Conservation (phyloP, 345 rosid genomes). For the Cardamine resedifolia region DNA sequence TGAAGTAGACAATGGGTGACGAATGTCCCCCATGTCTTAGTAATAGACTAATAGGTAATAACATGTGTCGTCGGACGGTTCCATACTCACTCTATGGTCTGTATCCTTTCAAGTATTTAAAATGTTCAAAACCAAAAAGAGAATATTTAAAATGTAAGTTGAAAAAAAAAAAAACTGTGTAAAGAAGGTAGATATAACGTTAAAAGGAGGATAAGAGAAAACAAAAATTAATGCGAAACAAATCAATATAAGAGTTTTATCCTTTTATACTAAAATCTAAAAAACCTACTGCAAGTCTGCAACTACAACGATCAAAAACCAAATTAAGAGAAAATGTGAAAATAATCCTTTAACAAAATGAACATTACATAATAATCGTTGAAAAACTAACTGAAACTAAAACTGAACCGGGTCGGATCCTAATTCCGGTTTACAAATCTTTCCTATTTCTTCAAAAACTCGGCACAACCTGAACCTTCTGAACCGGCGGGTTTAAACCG, state of each 20-base stretch:
- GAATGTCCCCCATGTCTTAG: background rate
- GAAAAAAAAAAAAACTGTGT: background rate
- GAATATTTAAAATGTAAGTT: background rate
- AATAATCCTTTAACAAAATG: background rate
- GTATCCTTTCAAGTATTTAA: background rate
- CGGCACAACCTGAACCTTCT: constrained; percentile 33
- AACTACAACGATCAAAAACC: background rate
- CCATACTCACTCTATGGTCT: background rate
- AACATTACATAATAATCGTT: background rate
- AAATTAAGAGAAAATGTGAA: background rate
- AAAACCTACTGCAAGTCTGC: background rate
- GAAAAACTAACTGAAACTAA: background rate
- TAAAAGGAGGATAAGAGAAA: background rate
- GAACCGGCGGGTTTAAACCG: constrained; percentile 10
- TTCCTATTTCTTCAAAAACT: constrained; percentile 48
- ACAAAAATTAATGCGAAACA: background rate
- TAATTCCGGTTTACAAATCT: background rate
- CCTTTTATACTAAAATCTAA: background rate
- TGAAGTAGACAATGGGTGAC: background rate
- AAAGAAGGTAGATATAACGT: background rate
- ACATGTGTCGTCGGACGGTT: background rate
- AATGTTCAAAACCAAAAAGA: background rate
- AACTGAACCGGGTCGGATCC: constrained; percentile 31
- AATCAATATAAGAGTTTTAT: background rate
- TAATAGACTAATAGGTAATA: no score